Conservation (phyloP, 2,329 filamentous ascomycete genomes). For the Aureobasidium sp. region DNA sequence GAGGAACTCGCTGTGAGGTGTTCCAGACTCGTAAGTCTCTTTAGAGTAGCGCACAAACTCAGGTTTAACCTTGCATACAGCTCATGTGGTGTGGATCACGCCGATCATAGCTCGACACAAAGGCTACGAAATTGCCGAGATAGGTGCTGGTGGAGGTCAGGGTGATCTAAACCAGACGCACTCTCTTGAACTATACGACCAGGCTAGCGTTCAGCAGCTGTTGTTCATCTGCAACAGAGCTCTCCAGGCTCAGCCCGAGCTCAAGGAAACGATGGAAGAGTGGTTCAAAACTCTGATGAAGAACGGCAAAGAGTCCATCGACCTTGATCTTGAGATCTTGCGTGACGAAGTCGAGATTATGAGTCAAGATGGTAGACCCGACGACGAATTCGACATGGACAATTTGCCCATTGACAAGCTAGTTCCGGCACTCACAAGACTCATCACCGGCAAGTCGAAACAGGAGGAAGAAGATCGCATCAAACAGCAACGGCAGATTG, state of each 20-base stretch:
- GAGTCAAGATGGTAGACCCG: slow-evolving; percentile 8
- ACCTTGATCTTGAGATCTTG: slow-evolving; percentile 18
- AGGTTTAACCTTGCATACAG: neutral
- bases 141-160: slow-evolving; percentile 71
- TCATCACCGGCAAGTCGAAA: slow-evolving; percentile 23
- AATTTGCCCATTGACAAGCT: slow-evolving; percentile 28
- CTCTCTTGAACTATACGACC: slow-evolving; percentile 55
- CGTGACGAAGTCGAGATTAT: slow-evolving; percentile 12
- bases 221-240: slow-evolving; percentile 42
- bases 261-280: slow-evolving; percentile 30
- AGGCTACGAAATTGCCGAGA: slow-evolving; percentile 61
- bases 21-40: slow-evolving; percentile 32
- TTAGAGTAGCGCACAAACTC: neutral
- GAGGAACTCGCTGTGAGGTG: slow-evolving; percentile 54
- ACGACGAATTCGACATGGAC: slow-evolving; percentile 19
- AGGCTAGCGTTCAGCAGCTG: slow-evolving; percentile 45
- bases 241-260: slow-evolving; percentile 30
- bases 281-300: slow-evolving; percentile 26
- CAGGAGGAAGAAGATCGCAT: slow-evolving; percentile 19
- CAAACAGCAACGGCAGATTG: slow-evolving; percentile 23
- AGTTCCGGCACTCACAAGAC: slow-evolving; percentile 26
- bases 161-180: slow-evolving; percentile 64
- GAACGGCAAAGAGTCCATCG: slow-evolving; percentile 21
- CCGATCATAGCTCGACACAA: slow-evolving; percentile 64
- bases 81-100: slow-evolving; percentile 63